Evolutionary conservation across 1,139 yeast species (phyloP), one percentile per base, ranked within the genome.

Genomic region (Diutina scorzettiae): DNA sequence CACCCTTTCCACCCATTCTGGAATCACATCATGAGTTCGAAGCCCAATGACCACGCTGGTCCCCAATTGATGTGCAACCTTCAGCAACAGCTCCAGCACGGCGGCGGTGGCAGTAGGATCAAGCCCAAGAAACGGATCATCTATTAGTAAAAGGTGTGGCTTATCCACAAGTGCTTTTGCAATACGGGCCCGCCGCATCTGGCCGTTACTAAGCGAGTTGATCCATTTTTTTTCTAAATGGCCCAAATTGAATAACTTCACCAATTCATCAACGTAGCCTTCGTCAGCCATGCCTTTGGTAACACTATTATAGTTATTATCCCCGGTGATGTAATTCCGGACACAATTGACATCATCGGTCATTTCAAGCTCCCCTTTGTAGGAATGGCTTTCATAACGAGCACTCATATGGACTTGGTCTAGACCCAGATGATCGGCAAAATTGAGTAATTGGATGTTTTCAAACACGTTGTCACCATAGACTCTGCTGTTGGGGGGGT

Each of bases 141-240:
- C 97, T 16, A 91, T 69, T 9, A 89, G 57, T 45, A 87, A 62
- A 21, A 87, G 51, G 34, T 66, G 66, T 0, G 96, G 96, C 41
- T 73, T 64, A 43, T 67, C 64, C 43, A 86, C 69, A 43, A 91
- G 54, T 0, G 89, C 76, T 47, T 74, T 72, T 0, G 96, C 97
- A 25, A 91, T 64, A 47, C 96, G 68, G 0, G 96, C 95, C 41
- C 98, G 66, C 50, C 98, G 70, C 58, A 84, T 78, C 59, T 91
- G 98, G 0, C 98, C 98, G 56, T 91, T 91, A 58, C 95, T 83
- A 41, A 91, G 65, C 0, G 93, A 84, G 57, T 85, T 85, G 40
- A 85, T 76, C 87, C 95, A 89, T 47, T 85, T 72, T 44, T 75
- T 64, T 43, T 74, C 66, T 44, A 86, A 61, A 1, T 74, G 79